A percentile compares a stretch with the other conserved stretches of the same genome.
Conservation (phyloP, 441 rosid species). For the Omphalea diandra region DNA sequence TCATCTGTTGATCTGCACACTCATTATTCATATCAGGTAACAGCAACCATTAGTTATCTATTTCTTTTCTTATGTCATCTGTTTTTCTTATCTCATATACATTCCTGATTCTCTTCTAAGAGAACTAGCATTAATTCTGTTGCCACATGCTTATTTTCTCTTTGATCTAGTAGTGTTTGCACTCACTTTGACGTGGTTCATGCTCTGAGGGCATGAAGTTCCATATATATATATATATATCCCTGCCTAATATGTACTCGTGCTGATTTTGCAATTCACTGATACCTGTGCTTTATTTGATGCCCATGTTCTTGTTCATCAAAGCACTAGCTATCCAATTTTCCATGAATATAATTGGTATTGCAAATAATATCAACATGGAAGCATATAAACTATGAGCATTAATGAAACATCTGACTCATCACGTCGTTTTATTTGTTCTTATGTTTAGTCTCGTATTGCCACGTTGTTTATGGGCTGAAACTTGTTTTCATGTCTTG, state of each 20-base stretch:
- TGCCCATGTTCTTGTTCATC: neutral
- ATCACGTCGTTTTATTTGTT: neutral
- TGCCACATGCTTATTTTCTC: neutral
- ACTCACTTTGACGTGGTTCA: neutral
- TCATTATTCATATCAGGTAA: constrained; percentile 93
- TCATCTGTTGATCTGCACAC: constrained; percentile 98
- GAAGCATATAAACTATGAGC: neutral
- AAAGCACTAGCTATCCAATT: neutral
- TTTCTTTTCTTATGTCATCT: too few relatives aligned
- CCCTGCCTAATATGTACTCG: neutral
- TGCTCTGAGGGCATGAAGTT: neutral
- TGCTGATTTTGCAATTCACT: neutral
- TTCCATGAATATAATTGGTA: neutral
- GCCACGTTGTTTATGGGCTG: neutral
- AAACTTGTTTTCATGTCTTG: constrained; percentile 7
- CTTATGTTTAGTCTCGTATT: neutral
- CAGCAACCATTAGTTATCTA: neutral
- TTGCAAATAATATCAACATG: neutral
- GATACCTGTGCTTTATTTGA: neutral
- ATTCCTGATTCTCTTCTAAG: neutral
- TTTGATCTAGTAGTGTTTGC: constrained; percentile 3
- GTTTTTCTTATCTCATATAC: too few relatives aligned
- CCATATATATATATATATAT: neutral
- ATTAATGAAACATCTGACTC: neutral
- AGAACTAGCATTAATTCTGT: neutral